Percentiles rank a stretch among this genome's conserved stretches.
Conservation (phyloP, 225 moss, liverwort and hornwort genomes). For the Antitrichia curtipendula region DNA sequence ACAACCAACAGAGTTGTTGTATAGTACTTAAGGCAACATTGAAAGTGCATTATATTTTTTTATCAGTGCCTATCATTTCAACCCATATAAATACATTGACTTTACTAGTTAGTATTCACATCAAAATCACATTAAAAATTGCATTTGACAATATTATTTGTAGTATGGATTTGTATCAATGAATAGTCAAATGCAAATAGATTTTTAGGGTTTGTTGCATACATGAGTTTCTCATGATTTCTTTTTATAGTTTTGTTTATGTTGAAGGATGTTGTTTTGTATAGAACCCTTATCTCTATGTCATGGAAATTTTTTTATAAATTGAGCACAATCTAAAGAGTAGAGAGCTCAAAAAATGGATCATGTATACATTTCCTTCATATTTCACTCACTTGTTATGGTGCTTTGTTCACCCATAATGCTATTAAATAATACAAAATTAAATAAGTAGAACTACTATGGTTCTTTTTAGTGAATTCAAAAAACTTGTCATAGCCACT, state of each 20-base stretch:
- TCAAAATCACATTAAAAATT: neutral
- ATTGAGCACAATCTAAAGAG: fast-evolving
- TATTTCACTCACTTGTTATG: neutral
- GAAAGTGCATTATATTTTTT: neutral
- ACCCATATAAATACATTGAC: neutral
- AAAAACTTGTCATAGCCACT: neutral
- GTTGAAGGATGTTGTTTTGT: neutral
- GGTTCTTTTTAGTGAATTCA: neutral
- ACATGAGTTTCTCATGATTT: neutral
- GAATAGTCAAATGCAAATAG: neutral
- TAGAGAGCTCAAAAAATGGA: neutral
- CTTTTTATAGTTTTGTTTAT: neutral
- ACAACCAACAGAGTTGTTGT: neutral
- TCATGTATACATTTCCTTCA: neutral
- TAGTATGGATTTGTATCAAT: neutral
- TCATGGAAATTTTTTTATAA: too few relatives aligned
- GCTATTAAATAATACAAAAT: neutral
- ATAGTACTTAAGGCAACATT: neutral
- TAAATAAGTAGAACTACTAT: neutral
- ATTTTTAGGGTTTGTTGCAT: neutral
- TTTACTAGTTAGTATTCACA: neutral
- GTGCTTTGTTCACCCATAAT: neutral
- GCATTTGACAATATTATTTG: neutral
- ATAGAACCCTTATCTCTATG: neutral
- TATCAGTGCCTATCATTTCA: neutral